Evolutionary conservation across 2,329 filamentous ascomycete species (phyloP), one percentile per base, ranked within the genome.

Genomic region (Ophiocordyceps sinensis): DNA sequence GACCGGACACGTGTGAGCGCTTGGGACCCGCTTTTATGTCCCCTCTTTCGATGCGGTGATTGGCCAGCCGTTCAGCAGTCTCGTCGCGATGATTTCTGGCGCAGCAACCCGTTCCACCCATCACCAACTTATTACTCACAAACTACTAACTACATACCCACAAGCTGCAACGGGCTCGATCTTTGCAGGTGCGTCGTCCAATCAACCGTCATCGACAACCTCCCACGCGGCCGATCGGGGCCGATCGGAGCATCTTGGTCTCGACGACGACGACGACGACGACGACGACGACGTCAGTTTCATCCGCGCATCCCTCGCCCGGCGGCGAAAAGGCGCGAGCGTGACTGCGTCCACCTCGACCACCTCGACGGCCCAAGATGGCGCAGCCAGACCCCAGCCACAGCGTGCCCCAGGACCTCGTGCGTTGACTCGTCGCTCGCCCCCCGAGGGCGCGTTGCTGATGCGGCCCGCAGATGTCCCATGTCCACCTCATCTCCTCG

Each of bases 401-500:
- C 51, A 61, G 58, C 49, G 61, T 66, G 49, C 60, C 63, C 26
- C 59, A 59, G 56, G 63, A 66, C 48, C 55, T 66, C 43, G 63
- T 66, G 53, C 42, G 63, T 51, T 29, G 41, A 39, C 37, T 39
- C 38, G 41, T 11, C 15, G 2, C 6, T 17, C 39, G n/a, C 2
- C 13, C 28, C 35, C 43, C 37, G 41, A 41, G 23, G n/a, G 10
- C 28, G 14, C 11, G 23, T 39, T 37, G 41, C 49, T 58, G 28
- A 57, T 44, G 36, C 9, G 34, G 11, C 28, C 23, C 29, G 15
- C 56, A 91, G 85, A 75, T 93, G 56, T 81, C 79, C 41, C 89
- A 96, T 66, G 77, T 95, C 51, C 89, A 96, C 60, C 77, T 95
- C 46, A 70, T 95, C 48, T 95, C 87, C 38, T 81, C 79, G 34